Base-by-base conservation (phyloP, 495 filamentous ascomycete genomes). In the Pyronema omphalodes region DNA sequence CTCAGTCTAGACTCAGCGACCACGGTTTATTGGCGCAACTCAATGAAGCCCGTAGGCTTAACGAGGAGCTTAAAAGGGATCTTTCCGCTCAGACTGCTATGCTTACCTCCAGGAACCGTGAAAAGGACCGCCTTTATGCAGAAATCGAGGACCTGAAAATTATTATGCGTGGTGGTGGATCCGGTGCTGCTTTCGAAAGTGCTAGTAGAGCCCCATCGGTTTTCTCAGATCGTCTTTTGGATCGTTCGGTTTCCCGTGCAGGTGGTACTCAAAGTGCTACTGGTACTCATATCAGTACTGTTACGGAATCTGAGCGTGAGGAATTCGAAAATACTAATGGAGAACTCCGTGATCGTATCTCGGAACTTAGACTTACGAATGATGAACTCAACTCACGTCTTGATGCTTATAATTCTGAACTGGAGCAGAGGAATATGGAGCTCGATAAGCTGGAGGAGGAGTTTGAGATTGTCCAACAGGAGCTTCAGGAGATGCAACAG, bases 121-220 rank as follows among this genome's bases (percentile, higher is more conserved):
- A 98, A 66, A 89, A 91, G 63, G 88, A 95, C 60, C 81, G 88
- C 3, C 73, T 98, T 12, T 93, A 95, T 63, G 85, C 93, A 56
- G 91, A 98, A 63, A 98, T 95, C 44, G 91, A 98, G 69, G 87
- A 94, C 52, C 74, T 96, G 47, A 98, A 96, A 64, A 76, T 96
- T 55, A 78, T 80, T 3, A 80, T 86, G 56, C 79, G 86, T 11
- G 77, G 82, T 45, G 54, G 56, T 9, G 57, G 56, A 3, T 41
- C 35, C 23, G 44, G 33, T 0, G 55, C 62, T 39, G 48, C 50
- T 12, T 55, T 59, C 18, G 60, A 55, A 17, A 61, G 46, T 8
- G 44, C 35, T 29, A 51, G 35, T 33, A 40, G 50, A 34, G 52
- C 52, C 3, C 52, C 23, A 34, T 54, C 88, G 7, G 83, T 88